A percentile compares a stretch with the other conserved stretches of the same genome.
phyloP scores from a whole-genome alignment of 768 basidiomycete genomes.

The Auricularia sp. region DNA sequence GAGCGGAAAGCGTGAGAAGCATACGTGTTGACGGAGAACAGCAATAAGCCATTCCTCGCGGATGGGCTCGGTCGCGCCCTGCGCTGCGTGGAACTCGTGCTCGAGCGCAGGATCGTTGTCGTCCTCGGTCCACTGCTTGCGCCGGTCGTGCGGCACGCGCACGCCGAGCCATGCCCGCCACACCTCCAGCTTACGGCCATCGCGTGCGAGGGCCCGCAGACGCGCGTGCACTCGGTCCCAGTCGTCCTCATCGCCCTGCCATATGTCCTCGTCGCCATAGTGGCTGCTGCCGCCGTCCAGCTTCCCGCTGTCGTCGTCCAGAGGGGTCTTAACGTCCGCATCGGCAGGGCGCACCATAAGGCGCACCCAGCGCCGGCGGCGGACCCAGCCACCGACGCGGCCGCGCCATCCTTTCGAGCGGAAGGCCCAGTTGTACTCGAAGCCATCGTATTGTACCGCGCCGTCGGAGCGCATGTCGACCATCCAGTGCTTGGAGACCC shows the following conservation, averaged over 20 bases:
- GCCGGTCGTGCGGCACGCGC: constrained; percentile 16
- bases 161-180: constrained; percentile 64
- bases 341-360: constrained; percentile 67
- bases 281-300: not conserved
- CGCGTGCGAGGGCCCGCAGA: constrained; percentile 44
- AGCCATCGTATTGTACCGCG: constrained; percentile 72
- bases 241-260: constrained; percentile 47
- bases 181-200: constrained; percentile 66
- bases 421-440: constrained; percentile 79
- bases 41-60: constrained; percentile 35
- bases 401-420: constrained; percentile 57
- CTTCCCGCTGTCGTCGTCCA: not conserved
- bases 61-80: constrained; percentile 5
- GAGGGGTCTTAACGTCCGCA: constrained; percentile 2
- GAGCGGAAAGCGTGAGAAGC: too few species aligned
- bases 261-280: constrained; percentile 21
- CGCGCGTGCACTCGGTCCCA: constrained; percentile 48
- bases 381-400: constrained; percentile 60
- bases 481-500: constrained; percentile 78
- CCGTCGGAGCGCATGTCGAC: constrained; percentile 80
- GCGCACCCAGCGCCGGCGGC: constrained; percentile 72
- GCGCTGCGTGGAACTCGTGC: not conserved
- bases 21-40: constrained; percentile 40
- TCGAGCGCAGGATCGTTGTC: constrained; percentile 16
- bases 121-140: constrained; percentile 40